These are phyloP conservation scores for Capronia epimyces DNA, from an alignment of 2,329 filamentous ascomycete genomes.

Conservation along the genomic window DNA sequence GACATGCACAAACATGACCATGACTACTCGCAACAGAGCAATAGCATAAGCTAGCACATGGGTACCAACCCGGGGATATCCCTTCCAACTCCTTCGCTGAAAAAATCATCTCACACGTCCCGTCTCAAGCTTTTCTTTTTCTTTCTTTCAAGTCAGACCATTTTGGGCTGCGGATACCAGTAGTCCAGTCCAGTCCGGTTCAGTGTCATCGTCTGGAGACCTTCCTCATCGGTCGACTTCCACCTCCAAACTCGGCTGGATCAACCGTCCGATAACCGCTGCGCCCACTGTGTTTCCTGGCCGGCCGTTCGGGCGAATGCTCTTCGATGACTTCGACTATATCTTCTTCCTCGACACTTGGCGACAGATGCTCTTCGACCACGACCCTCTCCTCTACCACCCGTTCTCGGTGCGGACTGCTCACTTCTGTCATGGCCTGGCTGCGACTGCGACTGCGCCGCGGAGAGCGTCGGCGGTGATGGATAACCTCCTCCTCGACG, in stretches of 20 bases:
- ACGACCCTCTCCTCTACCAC: constrained; percentile 19
- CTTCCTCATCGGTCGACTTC: constrained; percentile 22
- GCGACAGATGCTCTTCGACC: constrained; percentile 20
- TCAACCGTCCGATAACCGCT: constrained; percentile 29
- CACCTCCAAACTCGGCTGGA: constrained; percentile 29
- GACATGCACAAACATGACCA: too few species aligned
- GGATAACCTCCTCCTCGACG: constrained; percentile 22
- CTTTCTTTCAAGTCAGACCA: background rate
- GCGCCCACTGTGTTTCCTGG: constrained; percentile 13
- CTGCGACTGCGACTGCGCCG: constrained; percentile 11
- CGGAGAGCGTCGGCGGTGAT: constrained; percentile 13
- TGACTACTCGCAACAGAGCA: too few species aligned
- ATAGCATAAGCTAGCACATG: too few species aligned
- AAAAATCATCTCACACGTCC: background rate
- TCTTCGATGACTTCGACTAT: constrained; percentile 31
- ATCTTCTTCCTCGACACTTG: constrained; percentile 25
- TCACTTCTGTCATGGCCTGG: constrained; percentile 9
- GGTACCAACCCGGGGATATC: background rate
- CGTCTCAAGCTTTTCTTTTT: background rate
- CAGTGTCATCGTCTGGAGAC: constrained; percentile 16
- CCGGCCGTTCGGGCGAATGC: constrained; percentile 25
- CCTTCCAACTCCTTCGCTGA: constrained; percentile 8
- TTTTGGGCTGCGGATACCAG: too few species aligned
- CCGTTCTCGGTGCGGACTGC: constrained; percentile 8
- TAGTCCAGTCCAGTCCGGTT: too few species aligned